Base-by-base conservation (phyloP, 192 early-diverging fungal genomes). In the Entomortierella lignicola region DNA sequence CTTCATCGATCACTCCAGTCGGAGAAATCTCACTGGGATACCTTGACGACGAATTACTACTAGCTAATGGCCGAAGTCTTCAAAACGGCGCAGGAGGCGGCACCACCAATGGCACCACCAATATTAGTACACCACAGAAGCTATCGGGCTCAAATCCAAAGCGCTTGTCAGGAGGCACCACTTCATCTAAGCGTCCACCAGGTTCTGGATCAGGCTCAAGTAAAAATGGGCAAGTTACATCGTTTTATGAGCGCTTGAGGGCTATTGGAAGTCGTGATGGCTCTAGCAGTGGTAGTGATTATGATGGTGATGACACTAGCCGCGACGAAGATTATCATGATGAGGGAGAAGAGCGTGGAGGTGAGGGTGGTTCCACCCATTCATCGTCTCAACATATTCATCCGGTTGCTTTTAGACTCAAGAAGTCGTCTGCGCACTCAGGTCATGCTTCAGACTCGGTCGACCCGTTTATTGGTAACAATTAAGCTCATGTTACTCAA, bases 201-300 rank as follows among this genome's bases (percentile, higher is more conserved):
- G 75, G 75, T 1, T 74, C 72, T 1, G 48, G 62, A 30, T 60
- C 58, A 4, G 20, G 55, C 20, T 48, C 62, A 70, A 70, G 67
- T 50, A 79, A 79, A 65, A 79, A 79, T 69, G 75, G 75, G 75
- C 67, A 70, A 79, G 75, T 77, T 55, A 53, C 60, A 55, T 77
- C 60, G 34, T 77, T 68, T 68, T 68, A 66, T 68, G 66, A 67
- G 52, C 41, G 65, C 65, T 68, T 77, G 64, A 62, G 41, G 21
- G 64, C 72, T n/a, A 77, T 74, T 54, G 72, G 72, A 7, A 66
- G 64, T 61, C 55, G 26, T 42, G 64, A 74, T 20, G 63, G 52
- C 30, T 0, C 50, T 12, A 55, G 30, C 39, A 62, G 51, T 32
- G 27, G 11, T 29, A 29, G 44, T n/a, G 56, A 54, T 20, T 42